A percentile compares a stretch with the other conserved stretches of the same genome.
Evolutionary conservation across 169 alveolate species (phyloP).

Genomic region (Eimeria acervulina): DNA sequence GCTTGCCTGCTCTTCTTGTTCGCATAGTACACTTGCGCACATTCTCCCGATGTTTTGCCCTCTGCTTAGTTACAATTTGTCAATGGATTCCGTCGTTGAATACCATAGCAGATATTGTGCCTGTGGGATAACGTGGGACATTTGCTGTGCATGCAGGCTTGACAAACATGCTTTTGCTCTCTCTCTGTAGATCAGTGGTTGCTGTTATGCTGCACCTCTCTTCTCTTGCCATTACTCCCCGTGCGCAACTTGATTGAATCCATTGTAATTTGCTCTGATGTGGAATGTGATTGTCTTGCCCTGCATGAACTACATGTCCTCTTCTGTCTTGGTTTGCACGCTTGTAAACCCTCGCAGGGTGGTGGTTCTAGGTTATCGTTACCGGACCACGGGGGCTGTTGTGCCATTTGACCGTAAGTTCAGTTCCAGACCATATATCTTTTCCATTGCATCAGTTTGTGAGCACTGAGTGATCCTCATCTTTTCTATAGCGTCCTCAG

Average conservation of each 20-base stretch:
- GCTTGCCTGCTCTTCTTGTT: background rate
- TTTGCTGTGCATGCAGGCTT: background rate
- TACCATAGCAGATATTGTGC: background rate
- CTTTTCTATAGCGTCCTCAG: background rate
- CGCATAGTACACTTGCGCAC: background rate
- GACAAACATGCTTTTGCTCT: background rate
- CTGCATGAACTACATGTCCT: background rate
- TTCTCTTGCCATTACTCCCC: background rate
- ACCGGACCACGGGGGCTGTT: background rate
- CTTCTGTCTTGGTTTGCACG: background rate
- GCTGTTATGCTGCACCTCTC: background rate
- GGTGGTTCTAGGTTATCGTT: background rate
- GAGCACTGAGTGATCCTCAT: background rate
- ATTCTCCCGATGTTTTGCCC: background rate
- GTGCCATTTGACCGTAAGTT: background rate
- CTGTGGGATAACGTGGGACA: background rate
- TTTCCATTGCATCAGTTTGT: background rate
- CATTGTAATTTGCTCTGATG: background rate
- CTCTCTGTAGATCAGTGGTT: background rate
- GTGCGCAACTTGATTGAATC: background rate
- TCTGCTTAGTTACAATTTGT: background rate
- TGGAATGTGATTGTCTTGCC: background rate
- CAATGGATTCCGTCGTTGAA: background rate
- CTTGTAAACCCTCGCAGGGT: background rate
- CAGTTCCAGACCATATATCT: background rate